Conservation (phyloP, 495 filamentous ascomycete genomes). For the Thermothielavioides terrestris region DNA sequence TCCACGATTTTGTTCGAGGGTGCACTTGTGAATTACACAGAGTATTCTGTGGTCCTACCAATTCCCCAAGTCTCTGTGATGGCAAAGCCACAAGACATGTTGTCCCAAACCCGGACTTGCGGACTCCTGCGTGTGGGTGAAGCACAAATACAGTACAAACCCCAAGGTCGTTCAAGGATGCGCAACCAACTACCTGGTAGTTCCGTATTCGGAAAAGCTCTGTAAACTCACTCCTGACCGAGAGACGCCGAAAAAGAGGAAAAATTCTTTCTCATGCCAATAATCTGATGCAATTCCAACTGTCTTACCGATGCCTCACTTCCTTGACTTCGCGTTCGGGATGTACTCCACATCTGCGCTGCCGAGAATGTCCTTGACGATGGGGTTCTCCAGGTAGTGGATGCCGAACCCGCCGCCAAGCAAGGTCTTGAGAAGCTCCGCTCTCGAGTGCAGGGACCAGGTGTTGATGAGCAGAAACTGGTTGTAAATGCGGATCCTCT, state of each 20-base stretch:
- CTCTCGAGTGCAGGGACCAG: slow-evolving; percentile 81
- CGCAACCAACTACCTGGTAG: no score
- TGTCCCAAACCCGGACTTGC: no score
- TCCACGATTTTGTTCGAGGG: no score
- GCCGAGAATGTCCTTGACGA: slow-evolving; percentile 62
- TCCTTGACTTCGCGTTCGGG: slow-evolving; percentile 9
- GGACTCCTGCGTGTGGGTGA: no score
- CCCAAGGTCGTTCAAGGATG: no score
- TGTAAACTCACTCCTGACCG: no score
- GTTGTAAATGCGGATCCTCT: slow-evolving; percentile 66
- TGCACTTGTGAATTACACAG: no score
- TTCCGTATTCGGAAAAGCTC: no score
- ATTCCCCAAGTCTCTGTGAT: no score
- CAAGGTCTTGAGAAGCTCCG: slow-evolving; percentile 66
- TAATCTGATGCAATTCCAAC: not conserved
- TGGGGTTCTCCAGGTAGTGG: slow-evolving; percentile 75
- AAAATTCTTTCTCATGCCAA: not conserved
- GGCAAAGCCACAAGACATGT: no score
- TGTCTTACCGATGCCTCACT: not conserved
- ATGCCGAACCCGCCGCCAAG: slow-evolving; percentile 71
- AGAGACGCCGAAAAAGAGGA: not conserved
- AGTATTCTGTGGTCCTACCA: no score
- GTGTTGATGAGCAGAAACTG: slow-evolving; percentile 72
- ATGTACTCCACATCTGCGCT: slow-evolving; percentile 27
- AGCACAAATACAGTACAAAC: no score